These are phyloP conservation scores for Backusella tarrabulga DNA, from an alignment of 192 early-diverging fungal genomes.

Conservation along the genomic window DNA sequence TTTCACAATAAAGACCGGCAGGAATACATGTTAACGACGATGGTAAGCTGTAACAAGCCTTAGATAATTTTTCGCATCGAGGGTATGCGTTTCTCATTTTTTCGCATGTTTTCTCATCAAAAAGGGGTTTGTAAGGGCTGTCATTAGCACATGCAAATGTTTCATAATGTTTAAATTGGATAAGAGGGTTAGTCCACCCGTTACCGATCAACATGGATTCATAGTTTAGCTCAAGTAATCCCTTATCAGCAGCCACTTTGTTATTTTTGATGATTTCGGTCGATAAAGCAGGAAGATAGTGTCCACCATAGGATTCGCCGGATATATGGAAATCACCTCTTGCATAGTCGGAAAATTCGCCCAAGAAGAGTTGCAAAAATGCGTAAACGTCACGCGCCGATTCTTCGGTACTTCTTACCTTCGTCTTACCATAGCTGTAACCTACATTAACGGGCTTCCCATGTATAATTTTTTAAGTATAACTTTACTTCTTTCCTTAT, in stretches of 20 bases:
- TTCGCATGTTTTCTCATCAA: conserved; percentile 73
- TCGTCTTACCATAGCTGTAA: conserved; percentile 77
- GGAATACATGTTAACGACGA: conserved; percentile 82
- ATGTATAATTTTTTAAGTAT: neutral
- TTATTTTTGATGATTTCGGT: conserved; percentile 71
- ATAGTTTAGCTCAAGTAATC: conserved; percentile 53
- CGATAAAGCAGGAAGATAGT: conserved; percentile 92
- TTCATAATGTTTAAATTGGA: conserved; percentile 87
- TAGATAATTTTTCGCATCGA: conserved; percentile 72
- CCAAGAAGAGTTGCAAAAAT: conserved; percentile 91
- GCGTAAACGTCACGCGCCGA: conserved; percentile 89
- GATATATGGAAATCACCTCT: conserved; percentile 80
- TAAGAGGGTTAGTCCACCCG: conserved; percentile 82
- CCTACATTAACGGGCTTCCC: conserved; percentile 83
- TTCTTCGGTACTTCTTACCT: conserved; percentile 67
- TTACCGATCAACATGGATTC: conserved; percentile 86
- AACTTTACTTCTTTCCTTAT: neutral
- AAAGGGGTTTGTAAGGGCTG: conserved; percentile 63
- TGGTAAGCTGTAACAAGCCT: conserved; percentile 83
- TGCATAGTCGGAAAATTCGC: conserved; percentile 81
- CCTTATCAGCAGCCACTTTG: conserved; percentile 43
- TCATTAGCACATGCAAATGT: conserved; percentile 66
- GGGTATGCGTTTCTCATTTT: conserved; percentile 73
- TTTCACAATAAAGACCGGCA: conserved; percentile 46
- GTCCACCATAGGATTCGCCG: conserved; percentile 80